A percentile compares a stretch with the other conserved stretches of the same genome.
Evolutionary conservation across 768 basidiomycete genomes (phyloP).

Genomic region (Rhizopogon vesiculosus): DNA sequence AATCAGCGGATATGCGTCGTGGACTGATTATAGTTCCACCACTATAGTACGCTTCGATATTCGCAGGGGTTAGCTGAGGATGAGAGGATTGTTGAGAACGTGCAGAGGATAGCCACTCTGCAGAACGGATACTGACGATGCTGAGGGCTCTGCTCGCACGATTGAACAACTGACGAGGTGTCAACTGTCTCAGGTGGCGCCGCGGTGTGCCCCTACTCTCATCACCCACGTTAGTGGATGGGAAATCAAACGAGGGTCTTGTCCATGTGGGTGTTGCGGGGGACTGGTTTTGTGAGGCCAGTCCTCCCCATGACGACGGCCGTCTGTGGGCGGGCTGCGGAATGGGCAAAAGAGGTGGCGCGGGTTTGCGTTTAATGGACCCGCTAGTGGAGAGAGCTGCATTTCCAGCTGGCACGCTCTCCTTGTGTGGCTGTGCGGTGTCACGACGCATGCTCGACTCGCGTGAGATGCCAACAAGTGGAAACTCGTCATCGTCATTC

Average conservation of each 20-base stretch:
- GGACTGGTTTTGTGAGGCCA: conserved; percentile 8
- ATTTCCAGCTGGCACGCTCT: neutral
- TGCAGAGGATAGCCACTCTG: conserved; percentile 25
- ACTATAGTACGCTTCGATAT: conserved; percentile 24
- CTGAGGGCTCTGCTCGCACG: conserved; percentile 20
- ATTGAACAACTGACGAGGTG: conserved; percentile 11
- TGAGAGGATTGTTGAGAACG: conserved; percentile 7
- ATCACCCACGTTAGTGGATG: neutral
- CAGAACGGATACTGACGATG: conserved; percentile 25
- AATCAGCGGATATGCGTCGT: neutral
- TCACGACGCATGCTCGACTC: conserved; percentile 15
- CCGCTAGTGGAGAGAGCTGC: conserved; percentile 10
- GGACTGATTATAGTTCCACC: conserved; percentile 7
- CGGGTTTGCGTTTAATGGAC: conserved; percentile 27
- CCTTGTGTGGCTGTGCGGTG: conserved; percentile 4
- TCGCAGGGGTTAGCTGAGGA: conserved; percentile 11
- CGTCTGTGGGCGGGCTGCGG: conserved; percentile 8
- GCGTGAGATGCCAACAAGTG: conserved; percentile 19
- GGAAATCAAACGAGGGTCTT: neutral
- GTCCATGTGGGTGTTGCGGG: conserved; percentile 5
- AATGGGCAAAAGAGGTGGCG: conserved; percentile 20
- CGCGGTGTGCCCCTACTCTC: conserved; percentile 4
- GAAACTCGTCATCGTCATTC: conserved; percentile 21
- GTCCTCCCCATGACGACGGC: conserved; percentile 20
- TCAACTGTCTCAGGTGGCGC: conserved; percentile 8